Evolutionary conservation across 805 yeast species (phyloP), one percentile per base, ranked within the genome.

Genomic region (Metschnikowia continentalis): DNA sequence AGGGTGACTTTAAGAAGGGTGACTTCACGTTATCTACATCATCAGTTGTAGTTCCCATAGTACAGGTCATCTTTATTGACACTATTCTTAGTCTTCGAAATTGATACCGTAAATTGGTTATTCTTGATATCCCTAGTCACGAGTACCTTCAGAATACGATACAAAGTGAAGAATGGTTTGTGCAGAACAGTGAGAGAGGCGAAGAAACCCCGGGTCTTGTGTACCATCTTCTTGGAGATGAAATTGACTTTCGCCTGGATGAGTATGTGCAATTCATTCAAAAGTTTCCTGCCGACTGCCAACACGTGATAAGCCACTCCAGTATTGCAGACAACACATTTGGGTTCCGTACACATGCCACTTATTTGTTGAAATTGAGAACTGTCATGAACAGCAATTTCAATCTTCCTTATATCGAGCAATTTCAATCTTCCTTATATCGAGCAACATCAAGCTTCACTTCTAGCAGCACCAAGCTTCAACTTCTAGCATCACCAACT

Each of bases 241-340:
- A 75, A 1, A 72, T 88, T 1, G 79, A 81, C 44, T 67, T 72
- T 33, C 57, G 61, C 54, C 69, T 69, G 55, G 66, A 68, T 0
- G 68, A 68, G 4, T 81, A 87, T 56, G 44, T 67, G 5, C 52
- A 63, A 0, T 84, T 88, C 55, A 75, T 87, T 58, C 65, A 75
- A 47, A 64, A 72, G 5, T 84, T 89, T 57, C 85, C 83, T 0
- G 54, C 64, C 0, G 61, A 72, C 0, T 72, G 82, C 30, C 62
- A 72, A 46, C 96, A 90, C 65, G 72, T 83, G 46, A 74, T 92
- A 5, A 84, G 94, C n/a, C 97, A 92, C 66, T 75, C 83, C 2
- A 65, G 69, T 14, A 72, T 86, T 46, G 74, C 84, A 11, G 81
- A 88, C 17, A 79, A 91, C 62, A 71, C 80, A 0, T 64, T 90